Evolutionary conservation across 352 stramenopile genomes (phyloP), one percentile per base, ranked within the genome.

Genomic region (Phytopythium helicoides): DNA sequence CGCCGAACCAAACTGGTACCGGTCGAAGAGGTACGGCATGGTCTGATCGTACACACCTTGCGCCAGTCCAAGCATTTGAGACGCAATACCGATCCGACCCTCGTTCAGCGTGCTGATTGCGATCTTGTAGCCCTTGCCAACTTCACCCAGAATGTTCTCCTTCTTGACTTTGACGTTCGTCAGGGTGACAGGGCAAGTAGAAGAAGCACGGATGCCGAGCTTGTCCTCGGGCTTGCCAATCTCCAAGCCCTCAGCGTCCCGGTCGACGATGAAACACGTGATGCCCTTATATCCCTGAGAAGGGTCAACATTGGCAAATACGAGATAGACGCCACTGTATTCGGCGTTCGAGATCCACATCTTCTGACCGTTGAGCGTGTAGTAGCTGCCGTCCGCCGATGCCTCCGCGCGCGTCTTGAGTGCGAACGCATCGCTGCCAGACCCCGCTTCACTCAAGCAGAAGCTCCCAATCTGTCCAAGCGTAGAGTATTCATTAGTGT

Each of bases 291-390:
- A 98, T 10, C 94, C 94, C 63, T 92, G 78, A 3, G 84, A 89
- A 42, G 70, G 78, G 68, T 98, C 87, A 9, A 85, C 83, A 60
- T 97, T 99, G 11, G 96, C 96, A 74, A 99, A 98, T 14, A 99
- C 93, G 33, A 99, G 73, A 71, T 98, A 98, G 1, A 98, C 86
- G 6, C 93, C 94, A 16, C 96, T 83, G 58, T 98, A 95, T 56
- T 92, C 91, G 12, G 90, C 91, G 71, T 99, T 99, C 31, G 94
- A 98, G 61, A 99, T 99, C 97, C 97, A 99, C 67, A 98, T 87
- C 71, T 99, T 99, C 44, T 90, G 87, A 21, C 97, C 97, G 66
- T 88, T 98, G 11, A 99, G 68, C 16, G 88, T 97, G 70, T 95
- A 99, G 64, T 97, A 97, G 44, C 82, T 97, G 47, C 86, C 87